Evolutionary conservation across 257 asterid genomes (phyloP).

Genomic region (Lavandula angustifolia): DNA sequence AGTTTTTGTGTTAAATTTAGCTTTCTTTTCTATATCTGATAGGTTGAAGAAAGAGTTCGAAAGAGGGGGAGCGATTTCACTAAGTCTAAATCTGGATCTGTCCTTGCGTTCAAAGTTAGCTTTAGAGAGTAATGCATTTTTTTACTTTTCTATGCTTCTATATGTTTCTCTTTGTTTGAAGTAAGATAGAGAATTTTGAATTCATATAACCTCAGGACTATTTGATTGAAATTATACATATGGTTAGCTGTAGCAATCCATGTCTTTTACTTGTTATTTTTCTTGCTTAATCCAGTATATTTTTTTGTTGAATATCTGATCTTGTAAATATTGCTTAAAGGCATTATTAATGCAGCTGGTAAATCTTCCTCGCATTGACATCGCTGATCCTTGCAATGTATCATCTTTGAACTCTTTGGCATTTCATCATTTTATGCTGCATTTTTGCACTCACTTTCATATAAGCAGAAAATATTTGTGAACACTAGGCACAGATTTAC

Average conservation of each 20-base stretch:
- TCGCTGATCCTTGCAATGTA: background rate
- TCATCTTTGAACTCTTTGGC: constrained; percentile 7
- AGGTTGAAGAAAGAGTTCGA: constrained; percentile 96
- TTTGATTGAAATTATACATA: background rate
- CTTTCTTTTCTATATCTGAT: constrained; percentile 32
- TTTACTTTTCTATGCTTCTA: constrained; percentile 28
- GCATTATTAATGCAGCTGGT: background rate
- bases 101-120: constrained; percentile 98
- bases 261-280: constrained; percentile 12
- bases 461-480: constrained; percentile 5
- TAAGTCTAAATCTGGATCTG: constrained; percentile 91
- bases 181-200: constrained; percentile 8
- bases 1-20: background rate
- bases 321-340: background rate
- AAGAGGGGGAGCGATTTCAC: constrained; percentile 68
- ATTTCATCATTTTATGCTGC: constrained; percentile 6
- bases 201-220: background rate
- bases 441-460: background rate
- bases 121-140: constrained; percentile 78
- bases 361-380: background rate
- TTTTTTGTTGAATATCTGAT: background rate
- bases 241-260: background rate
- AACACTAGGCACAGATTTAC: background rate
- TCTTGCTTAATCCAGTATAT: background rate
- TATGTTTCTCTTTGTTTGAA: constrained; percentile 21